phyloP scores from a whole-genome alignment of 2,329 filamentous ascomycete species.

The Aspergillus intermedius region DNA sequence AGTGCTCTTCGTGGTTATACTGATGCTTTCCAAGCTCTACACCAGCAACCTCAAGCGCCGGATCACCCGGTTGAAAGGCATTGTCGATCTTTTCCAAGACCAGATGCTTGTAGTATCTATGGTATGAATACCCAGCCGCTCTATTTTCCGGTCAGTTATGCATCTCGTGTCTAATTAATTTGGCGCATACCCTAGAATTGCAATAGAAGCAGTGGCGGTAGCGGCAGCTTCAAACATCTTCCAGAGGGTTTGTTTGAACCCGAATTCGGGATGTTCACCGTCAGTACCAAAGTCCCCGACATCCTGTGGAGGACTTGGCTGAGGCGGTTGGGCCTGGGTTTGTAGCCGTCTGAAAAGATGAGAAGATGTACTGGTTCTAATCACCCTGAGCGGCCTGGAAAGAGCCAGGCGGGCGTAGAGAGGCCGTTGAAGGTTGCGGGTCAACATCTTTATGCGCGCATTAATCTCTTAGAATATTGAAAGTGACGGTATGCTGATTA shows the following conservation, averaged over 20 bases:
- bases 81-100: slow-evolving; percentile 89
- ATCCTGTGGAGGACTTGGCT: slow-evolving; percentile 20
- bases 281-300: slow-evolving; percentile 20
- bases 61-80: slow-evolving; percentile 87
- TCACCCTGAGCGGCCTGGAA: slow-evolving; percentile 8
- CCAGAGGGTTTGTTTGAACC: slow-evolving; percentile 34
- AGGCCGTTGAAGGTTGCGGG: slow-evolving; percentile 18
- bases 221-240: slow-evolving; percentile 70
- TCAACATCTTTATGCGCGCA: slow-evolving; percentile 11
- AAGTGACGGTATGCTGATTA: not conserved
- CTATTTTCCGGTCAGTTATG: slow-evolving; percentile 18
- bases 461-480: not conserved
- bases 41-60: slow-evolving; percentile 74
- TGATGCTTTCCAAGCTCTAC: slow-evolving; percentile 32
- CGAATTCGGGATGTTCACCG: slow-evolving; percentile 21
- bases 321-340: slow-evolving; percentile 14
- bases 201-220: slow-evolving; percentile 68
- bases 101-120: slow-evolving; percentile 79
- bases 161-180: not conserved
- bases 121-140: slow-evolving; percentile 68
- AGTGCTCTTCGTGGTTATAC: slow-evolving; percentile 52
- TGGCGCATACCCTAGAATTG: slow-evolving; percentile 55
- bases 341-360: slow-evolving; percentile 16
- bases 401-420: slow-evolving; percentile 14
- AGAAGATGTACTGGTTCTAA: slow-evolving; percentile 6